A percentile compares a stretch with the other conserved stretches of the same genome.
These are phyloP conservation scores for Hypericum androsaemum DNA, from an alignment of 345 rosid species.

Conservation along the genomic window DNA sequence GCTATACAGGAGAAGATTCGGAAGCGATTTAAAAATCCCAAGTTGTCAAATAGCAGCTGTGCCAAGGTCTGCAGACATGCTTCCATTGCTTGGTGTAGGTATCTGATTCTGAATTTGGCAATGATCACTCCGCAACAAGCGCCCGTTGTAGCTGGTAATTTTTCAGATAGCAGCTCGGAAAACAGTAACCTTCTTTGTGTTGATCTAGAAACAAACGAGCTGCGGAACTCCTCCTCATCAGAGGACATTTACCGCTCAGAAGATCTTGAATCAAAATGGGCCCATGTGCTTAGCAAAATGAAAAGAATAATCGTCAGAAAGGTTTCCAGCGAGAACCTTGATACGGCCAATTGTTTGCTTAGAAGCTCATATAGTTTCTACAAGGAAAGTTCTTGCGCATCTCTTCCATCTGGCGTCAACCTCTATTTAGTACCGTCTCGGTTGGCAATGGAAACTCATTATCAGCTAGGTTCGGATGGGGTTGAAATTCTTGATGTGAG, in stretches of 20 bases:
- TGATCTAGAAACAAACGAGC: conserved; percentile 56
- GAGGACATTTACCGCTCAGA: conserved; percentile 50
- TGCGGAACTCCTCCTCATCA: conserved; percentile 61
- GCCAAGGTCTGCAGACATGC: conserved; percentile 90
- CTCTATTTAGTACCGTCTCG: conserved; percentile 51
- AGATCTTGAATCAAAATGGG: conserved; percentile 62
- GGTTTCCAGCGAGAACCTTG: conserved; percentile 54
- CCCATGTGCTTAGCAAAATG: conserved; percentile 48
- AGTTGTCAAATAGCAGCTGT: conserved; percentile 62
- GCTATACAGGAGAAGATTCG: conserved; percentile 77
- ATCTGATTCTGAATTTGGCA: conserved; percentile 63
- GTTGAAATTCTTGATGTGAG: conserved; percentile 75
- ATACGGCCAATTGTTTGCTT: conserved; percentile 60
- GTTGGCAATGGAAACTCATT: conserved; percentile 30
- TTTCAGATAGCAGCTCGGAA: conserved; percentile 33
- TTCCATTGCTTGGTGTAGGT: conserved; percentile 87
- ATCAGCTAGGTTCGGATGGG: conserved; percentile 48
- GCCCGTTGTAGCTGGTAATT: conserved; percentile 30
- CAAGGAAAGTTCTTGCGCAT: conserved; percentile 63
- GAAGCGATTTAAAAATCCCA: conserved; percentile 89
- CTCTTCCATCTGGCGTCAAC: conserved; percentile 55
- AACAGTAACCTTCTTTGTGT: conserved; percentile 51
- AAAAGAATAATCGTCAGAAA: conserved; percentile 50
- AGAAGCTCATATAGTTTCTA: conserved; percentile 71
- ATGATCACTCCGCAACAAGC: conserved; percentile 52